These are phyloP conservation scores for Suillus subluteus DNA, from an alignment of 768 basidiomycete genomes.

Conservation along the genomic window DNA sequence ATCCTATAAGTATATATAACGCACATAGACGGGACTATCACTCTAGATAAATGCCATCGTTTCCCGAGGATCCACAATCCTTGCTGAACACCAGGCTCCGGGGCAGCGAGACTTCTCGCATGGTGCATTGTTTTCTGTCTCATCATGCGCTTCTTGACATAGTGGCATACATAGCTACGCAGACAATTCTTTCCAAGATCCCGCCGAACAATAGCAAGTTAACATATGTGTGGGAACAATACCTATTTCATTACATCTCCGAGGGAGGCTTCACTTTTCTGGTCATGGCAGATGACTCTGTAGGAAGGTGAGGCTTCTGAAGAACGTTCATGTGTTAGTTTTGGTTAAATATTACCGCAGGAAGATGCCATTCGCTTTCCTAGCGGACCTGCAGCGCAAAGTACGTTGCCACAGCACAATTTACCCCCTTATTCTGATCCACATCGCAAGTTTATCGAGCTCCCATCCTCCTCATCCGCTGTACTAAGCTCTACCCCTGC, in stretches of 20 bases:
- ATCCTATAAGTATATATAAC: background rate
- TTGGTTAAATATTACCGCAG: constrained; percentile 39
- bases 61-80: constrained; percentile 73
- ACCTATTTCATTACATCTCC: constrained; percentile 92
- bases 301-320: constrained; percentile 66
- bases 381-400: constrained; percentile 84
- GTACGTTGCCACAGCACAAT: constrained; percentile 34
- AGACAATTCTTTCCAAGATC: constrained; percentile 93
- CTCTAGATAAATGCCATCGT: constrained; percentile 82
- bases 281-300: constrained; percentile 93
- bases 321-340: background rate
- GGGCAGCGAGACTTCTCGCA: constrained; percentile 88
- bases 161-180: constrained; percentile 57
- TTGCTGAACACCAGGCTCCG: constrained; percentile 80
- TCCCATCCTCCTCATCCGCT: constrained; percentile 66
- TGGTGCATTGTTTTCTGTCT: constrained; percentile 46
- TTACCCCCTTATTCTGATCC: constrained; percentile 9
- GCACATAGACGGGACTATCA: background rate
- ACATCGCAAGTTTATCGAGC: constrained; percentile 55
- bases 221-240: constrained; percentile 91
- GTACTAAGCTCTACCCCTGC: constrained; percentile 51
- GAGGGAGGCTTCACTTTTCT: constrained; percentile 87
- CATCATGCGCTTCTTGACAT: background rate
- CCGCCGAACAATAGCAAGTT: constrained; percentile 87
- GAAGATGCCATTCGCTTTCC: constrained; percentile 92